Base-by-base conservation (phyloP, 2,329 filamentous ascomycete species). In the Curvularia lunata region DNA sequence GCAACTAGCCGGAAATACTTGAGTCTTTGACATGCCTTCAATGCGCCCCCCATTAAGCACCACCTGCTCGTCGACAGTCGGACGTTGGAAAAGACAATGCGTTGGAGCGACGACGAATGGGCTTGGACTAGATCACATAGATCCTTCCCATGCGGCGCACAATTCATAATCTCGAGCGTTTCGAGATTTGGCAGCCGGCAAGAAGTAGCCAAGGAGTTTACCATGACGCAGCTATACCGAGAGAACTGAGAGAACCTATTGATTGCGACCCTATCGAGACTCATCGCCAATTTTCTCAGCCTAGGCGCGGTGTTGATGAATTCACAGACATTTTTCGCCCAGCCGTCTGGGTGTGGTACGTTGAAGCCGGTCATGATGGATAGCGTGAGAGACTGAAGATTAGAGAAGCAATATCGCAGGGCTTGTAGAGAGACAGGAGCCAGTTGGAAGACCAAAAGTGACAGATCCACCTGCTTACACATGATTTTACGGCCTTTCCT, bases 261-360 rank as follows among this genome's bases (percentile, higher is more conserved):
- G 21, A 25, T 37, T 4, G 38, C 34, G 16, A 48, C 52, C 27
- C 64, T 56, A 28, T 68, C 67, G 4, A 74, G 56, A 27, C 59
- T 66, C 13, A 74, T 30, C 6, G 65, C 51, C 12, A 75, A 53
- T 12, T 52, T 59, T 32, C 63, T 56, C 9, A 73, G 32, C 4
- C 25, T 45, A 9, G 69, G 54, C 13, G 68, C 63, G 25, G 61
- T 43, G 30, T 56, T 37, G 23, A 75, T 60, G 30, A 75, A 64
- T 3, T 65, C 57, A 28, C 56, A 61, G 1, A 73, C 40, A 1
- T 56, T 54, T 12, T 64, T 64, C 19, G 67, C 61, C 68, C 70
- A 73, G 21, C 67, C 66, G 7, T 66, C 60, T 12, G 58, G 27
- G 6, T 61, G 65, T 8, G 57, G 48, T 9, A 41, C 59, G 9